Percentiles rank a stretch among this genome's conserved stretches.
Evolutionary conservation across 352 stramenopile species (phyloP).

Genomic region (Chloridella minuta): DNA sequence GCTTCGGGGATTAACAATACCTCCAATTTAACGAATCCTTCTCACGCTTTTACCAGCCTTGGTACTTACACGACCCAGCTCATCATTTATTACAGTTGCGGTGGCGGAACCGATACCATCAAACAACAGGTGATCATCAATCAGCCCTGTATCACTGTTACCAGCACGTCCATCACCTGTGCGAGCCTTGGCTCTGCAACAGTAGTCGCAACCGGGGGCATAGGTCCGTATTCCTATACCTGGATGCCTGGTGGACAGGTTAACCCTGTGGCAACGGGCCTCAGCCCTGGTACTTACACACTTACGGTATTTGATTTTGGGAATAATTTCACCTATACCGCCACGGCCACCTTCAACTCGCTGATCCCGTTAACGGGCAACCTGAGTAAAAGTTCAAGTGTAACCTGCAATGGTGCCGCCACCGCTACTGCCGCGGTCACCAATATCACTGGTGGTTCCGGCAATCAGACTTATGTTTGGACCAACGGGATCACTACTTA

Average conservation of each 20-base stretch:
- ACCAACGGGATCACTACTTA: background rate
- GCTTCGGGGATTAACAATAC: background rate
- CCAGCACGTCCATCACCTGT: background rate
- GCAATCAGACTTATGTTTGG: background rate
- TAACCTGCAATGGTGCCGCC: background rate
- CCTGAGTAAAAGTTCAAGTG: background rate
- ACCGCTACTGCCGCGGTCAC: background rate
- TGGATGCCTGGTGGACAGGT: background rate
- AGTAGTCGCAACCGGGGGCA: background rate
- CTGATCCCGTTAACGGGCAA: background rate
- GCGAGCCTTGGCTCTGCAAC: background rate
- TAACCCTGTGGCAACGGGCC: background rate
- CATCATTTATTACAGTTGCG: background rate
- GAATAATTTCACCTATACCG: background rate
- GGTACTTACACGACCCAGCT: background rate
- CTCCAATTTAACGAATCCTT: background rate
- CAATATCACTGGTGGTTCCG: background rate
- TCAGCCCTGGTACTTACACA: background rate
- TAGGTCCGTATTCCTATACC: background rate
- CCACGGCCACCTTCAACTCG: background rate
- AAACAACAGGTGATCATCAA: background rate
- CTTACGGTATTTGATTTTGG: background rate
- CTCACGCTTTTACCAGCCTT: background rate
- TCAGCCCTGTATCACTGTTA: background rate
- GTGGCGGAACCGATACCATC: background rate